Base-by-base conservation (phyloP, 1,284 basidiomycete species). In the Grifola frondosa region DNA sequence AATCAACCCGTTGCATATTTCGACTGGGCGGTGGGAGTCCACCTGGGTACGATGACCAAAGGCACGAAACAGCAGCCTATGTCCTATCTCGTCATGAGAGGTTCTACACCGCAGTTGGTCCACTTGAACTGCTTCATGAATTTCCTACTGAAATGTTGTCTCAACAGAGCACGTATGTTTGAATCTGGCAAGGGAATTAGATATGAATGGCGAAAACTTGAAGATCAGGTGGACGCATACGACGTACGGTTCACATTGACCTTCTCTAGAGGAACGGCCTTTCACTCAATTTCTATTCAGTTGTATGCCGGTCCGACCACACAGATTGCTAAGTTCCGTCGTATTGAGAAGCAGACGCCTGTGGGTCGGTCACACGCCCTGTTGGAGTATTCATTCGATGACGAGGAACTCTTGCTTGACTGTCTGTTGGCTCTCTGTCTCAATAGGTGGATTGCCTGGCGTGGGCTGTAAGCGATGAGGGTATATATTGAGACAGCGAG, bases 381-480 rank as follows among this genome's bases (percentile, higher is more conserved):
- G 46, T 59, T 88, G 42, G 72, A 77, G 48, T 86, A 83, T 61
- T 74, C 63, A 39, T 87, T 87, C 59, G 71, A 68, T 30, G 69
- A 84, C 40, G 77, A 78, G 44, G 54, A 65, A 28, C 73, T 88
- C 38, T 63, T 88, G 50, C 69, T 84, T 12, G 76, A 86, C 60
- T 71, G 74, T 6, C 66, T 88, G 44, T 63, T 88, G 28, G 73
- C 87, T 7, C 69, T 89, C 37, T 79, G 75, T 57, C 65, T 89
- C 50, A 87, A 87, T 62, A 74, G 84, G 45, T 88, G 84, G 84
- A 64, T 88, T 59, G 85, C 87, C 62, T 62, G 69, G 58, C 72
- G 68, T 56, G 70, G 71, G 44, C 63, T 56, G 47, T 58, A 40
- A 50, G 44, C 43, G 40, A 33, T 37, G 31, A 13, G 32, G 37